Conservation (phyloP, 169 alveolate genomes). For the Babesia gibsoni region DNA sequence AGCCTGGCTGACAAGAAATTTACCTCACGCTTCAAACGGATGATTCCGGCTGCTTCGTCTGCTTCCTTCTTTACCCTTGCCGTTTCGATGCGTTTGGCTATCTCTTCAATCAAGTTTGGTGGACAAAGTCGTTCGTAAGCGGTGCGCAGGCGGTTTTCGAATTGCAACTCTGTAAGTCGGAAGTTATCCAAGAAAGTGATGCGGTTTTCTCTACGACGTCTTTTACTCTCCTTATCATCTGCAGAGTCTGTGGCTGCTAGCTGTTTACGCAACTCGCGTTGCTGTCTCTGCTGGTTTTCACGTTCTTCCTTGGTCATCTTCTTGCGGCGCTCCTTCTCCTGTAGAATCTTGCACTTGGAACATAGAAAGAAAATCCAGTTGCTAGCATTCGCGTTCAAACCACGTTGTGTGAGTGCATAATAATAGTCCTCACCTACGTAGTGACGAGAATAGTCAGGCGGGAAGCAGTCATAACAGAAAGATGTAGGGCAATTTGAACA, state of each 20-base stretch:
- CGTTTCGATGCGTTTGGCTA: conserved; percentile 62
- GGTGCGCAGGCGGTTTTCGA: conserved; percentile 59
- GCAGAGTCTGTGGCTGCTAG: conserved; percentile 66
- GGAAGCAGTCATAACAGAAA: conserved; percentile 90
- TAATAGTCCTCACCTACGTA: conserved; percentile 85
- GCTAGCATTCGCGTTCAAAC: conserved; percentile 82
- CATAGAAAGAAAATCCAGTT: conserved; percentile 86
- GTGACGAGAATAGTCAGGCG: conserved; percentile 84
- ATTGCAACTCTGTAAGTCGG: conserved; percentile 46
- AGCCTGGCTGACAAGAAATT: conserved; percentile 65
- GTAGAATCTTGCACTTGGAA: conserved; percentile 86
- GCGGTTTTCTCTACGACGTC: conserved; percentile 24
- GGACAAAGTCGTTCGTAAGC: conserved; percentile 73
- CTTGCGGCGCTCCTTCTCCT: conserved; percentile 84
- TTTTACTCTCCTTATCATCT: conserved; percentile 64
- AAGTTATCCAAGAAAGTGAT: conserved; percentile 5
- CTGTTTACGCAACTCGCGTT: conserved; percentile 77
- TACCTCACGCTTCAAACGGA: conserved; percentile 61
- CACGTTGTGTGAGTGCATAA: conserved; percentile 82
- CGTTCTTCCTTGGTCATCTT: conserved; percentile 80
- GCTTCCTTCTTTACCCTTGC: conserved; percentile 59
- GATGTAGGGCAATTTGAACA: conserved; percentile 89
- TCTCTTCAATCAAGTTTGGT: conserved; percentile 69
- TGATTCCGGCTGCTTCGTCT: conserved; percentile 62
- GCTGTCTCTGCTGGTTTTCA: conserved; percentile 77